Conservation (phyloP, 2,329 filamentous ascomycete species). For the Thielaviopsis euricoi region DNA sequence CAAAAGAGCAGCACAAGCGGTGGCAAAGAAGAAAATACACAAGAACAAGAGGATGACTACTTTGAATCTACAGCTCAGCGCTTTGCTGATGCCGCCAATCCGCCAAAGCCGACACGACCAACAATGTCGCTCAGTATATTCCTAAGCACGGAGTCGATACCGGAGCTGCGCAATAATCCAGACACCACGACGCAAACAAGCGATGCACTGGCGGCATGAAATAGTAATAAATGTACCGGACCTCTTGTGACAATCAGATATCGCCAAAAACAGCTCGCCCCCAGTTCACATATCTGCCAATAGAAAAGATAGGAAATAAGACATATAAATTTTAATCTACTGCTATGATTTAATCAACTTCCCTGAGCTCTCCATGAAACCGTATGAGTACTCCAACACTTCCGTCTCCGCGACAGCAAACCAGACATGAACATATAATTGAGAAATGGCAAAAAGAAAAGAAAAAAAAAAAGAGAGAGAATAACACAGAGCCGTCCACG, state of each 20-base stretch:
- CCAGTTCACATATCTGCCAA: not conserved
- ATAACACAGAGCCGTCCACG: not conserved
- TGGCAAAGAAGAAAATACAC: not conserved
- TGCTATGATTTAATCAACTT: not conserved
- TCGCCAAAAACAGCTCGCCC: not conserved
- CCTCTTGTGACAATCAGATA: not conserved
- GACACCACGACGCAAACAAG: slow-evolving; percentile 33
- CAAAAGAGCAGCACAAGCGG: no score
- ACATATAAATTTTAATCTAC: not conserved
- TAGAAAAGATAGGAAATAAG: not conserved
- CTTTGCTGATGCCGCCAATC: slow-evolving; percentile 36
- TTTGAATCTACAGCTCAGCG: slow-evolving; percentile 43
- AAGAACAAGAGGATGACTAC: slow-evolving; percentile 20
- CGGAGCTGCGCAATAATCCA: slow-evolving; percentile 33
- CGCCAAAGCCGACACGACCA: slow-evolving; percentile 26
- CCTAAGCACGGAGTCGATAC: slow-evolving; percentile 35
- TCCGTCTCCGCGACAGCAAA: not conserved
- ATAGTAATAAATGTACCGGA: not conserved
- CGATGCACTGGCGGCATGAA: slow-evolving; percentile 15
- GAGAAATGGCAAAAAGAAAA: not conserved
- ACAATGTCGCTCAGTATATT: slow-evolving; percentile 44
- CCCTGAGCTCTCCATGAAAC: not conserved
- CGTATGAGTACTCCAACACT: not conserved
- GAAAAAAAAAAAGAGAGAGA: no score
- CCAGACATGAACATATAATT: not conserved